phyloP scores from a whole-genome alignment of 768 basidiomycete species.

The Tricholoma sp. region DNA sequence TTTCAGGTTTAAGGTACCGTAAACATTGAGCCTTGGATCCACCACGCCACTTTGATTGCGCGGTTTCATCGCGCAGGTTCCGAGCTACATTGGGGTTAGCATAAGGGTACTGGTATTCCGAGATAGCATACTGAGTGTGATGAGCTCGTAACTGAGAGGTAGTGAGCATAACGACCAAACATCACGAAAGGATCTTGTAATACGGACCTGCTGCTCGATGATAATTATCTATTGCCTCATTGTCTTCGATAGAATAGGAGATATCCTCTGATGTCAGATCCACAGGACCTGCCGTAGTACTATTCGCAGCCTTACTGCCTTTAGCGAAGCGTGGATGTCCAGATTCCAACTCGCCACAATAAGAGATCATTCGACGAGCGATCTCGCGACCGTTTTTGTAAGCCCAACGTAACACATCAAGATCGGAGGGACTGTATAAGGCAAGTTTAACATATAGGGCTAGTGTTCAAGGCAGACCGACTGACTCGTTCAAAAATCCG shows the following conservation, averaged over 20 bases:
- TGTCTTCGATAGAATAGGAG: constrained; percentile 34
- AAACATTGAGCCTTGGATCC: too few species aligned
- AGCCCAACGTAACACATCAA: constrained; percentile 40
- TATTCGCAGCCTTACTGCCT: constrained; percentile 25
- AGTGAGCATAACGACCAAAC: background rate
- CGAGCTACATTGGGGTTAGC: constrained; percentile 33
- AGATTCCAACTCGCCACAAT: constrained; percentile 32
- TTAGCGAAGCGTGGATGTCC: constrained; percentile 33
- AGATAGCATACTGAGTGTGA: constrained; percentile 39
- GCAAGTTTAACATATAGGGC: too few species aligned
- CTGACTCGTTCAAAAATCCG: too few species aligned
- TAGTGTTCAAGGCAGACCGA: too few species aligned
- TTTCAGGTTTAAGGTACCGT: too few species aligned
- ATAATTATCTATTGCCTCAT: constrained; percentile 37
- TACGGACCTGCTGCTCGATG: constrained; percentile 26
- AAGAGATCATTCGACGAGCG: constrained; percentile 45
- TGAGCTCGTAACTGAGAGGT: constrained; percentile 29
- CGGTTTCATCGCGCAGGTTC: constrained; percentile 67
- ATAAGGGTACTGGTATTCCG: background rate
- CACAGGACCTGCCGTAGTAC: constrained; percentile 22
- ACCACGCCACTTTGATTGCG: too few species aligned
- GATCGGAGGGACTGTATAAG: constrained; percentile 36
- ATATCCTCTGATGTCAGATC: constrained; percentile 30
- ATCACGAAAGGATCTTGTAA: background rate
- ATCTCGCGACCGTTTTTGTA: constrained; percentile 56